phyloP scores from a whole-genome alignment of 768 basidiomycete species.

The Tremella yokohamensis region DNA sequence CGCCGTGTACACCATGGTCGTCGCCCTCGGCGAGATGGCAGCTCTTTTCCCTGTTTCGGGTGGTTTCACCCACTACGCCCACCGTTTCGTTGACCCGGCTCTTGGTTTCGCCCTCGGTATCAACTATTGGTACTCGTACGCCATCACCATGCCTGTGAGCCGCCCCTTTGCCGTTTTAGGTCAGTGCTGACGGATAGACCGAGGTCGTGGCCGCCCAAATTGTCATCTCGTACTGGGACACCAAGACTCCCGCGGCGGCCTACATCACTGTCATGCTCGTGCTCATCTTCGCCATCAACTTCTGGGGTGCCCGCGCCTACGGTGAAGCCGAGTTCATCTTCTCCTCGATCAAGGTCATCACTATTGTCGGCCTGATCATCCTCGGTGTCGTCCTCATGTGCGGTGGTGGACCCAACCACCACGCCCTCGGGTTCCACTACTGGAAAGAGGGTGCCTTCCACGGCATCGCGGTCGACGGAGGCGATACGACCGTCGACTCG shows the following conservation, averaged over 20 bases:
- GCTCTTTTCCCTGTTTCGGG: slow-evolving; percentile 50
- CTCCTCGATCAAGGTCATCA: slow-evolving; percentile 55
- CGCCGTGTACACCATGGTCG: slow-evolving; percentile 51
- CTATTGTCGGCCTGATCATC: slow-evolving; percentile 53
- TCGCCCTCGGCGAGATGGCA: slow-evolving; percentile 45
- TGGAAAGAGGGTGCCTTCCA: slow-evolving; percentile 47
- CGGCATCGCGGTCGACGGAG: slow-evolving; percentile 31
- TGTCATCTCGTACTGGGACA: slow-evolving; percentile 48
- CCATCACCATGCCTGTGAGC: slow-evolving; percentile 43
- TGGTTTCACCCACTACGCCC: slow-evolving; percentile 55
- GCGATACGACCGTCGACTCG: slow-evolving; percentile 31
- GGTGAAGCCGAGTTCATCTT: slow-evolving; percentile 62
- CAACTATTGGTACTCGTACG: slow-evolving; percentile 39
- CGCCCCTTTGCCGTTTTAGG: not conserved
- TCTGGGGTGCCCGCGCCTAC: slow-evolving; percentile 53
- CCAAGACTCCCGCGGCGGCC: slow-evolving; percentile 39
- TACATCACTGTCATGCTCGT: slow-evolving; percentile 52
- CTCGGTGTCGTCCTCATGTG: slow-evolving; percentile 48
- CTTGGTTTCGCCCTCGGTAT: slow-evolving; percentile 47
- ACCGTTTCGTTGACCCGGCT: slow-evolving; percentile 52
- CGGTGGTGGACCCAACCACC: slow-evolving; percentile 47
- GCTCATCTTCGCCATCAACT: slow-evolving; percentile 51
- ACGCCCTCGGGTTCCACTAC: slow-evolving; percentile 50
- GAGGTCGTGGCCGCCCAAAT: slow-evolving; percentile 27
- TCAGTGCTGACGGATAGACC: not conserved